Conservation (phyloP, 1,284 basidiomycete genomes). For the Rhodotorula mucilaginosa region DNA sequence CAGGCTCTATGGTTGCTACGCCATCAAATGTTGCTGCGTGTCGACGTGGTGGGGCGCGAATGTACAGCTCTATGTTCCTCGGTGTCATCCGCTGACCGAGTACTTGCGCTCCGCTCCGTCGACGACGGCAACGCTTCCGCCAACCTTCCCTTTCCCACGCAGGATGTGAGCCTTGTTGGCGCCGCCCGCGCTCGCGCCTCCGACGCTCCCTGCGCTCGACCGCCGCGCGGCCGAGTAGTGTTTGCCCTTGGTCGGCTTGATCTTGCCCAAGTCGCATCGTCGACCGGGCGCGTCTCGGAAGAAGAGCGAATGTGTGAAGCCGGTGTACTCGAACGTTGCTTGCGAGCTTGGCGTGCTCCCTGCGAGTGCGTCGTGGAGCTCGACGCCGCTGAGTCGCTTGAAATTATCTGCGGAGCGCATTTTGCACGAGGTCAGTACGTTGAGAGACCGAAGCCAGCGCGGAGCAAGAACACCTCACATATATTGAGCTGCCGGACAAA, state of each 20-base stretch:
- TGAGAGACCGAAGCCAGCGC: no score
- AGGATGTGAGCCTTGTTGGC: neutral
- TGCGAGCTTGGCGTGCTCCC: neutral
- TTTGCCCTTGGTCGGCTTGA: conserved; percentile 27
- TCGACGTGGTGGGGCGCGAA: no score
- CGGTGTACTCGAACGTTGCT: conserved; percentile 21
- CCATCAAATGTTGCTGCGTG: no score
- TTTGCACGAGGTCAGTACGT: no score
- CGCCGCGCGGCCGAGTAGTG: conserved; percentile 1
- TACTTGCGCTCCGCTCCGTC: neutral
- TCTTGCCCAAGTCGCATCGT: conserved; percentile 19
- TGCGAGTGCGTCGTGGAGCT: conserved; percentile 20
- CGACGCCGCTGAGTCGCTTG: conserved; percentile 26
- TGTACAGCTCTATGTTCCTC: no score
- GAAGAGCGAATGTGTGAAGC: conserved; percentile 28
- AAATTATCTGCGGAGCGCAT: conserved; percentile 19
- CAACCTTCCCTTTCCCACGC: conserved; percentile 1
- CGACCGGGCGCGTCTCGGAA: conserved; percentile 12
- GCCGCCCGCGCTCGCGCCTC: neutral
- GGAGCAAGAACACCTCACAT: conserved; percentile 21
- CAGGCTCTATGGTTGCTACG: no score
- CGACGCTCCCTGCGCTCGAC: neutral
- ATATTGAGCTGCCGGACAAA: conserved; percentile 41
- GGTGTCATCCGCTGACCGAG: neutral
- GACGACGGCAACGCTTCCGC: neutral